Evolutionary conservation across 495 filamentous ascomycete species (phyloP).

Genomic region (Aspergillus cavernicola): DNA sequence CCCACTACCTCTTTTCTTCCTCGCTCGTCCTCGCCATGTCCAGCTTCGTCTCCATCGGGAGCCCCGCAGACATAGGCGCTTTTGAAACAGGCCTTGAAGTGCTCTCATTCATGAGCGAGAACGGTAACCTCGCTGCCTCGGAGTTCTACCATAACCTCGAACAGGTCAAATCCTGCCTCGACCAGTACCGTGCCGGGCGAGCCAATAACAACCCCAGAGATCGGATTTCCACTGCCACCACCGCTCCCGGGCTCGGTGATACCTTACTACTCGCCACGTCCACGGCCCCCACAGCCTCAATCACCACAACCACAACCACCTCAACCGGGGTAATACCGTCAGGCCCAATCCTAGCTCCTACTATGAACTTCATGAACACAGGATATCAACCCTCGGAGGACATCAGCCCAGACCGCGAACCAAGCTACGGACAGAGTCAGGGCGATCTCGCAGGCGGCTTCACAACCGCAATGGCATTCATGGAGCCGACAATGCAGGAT

Average conservation of each 20-base stretch:
- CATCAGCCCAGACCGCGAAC: background rate
- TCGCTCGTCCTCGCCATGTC: constrained; percentile 42
- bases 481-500: constrained; percentile 46
- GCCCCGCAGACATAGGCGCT: constrained; percentile 28
- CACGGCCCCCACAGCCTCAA: background rate
- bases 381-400: no score
- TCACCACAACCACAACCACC: background rate
- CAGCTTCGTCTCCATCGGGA: constrained; percentile 38
- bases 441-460: constrained; percentile 22
- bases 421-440: background rate
- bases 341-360: background rate
- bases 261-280: background rate
- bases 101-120: constrained; percentile 38
- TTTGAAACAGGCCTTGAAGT: constrained; percentile 42
- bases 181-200: constrained; percentile 20
- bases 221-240: background rate
- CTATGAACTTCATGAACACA: background rate
- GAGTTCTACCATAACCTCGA: constrained; percentile 40
- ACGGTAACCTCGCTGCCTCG: constrained; percentile 39
- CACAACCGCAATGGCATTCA: constrained; percentile 43
- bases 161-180: constrained; percentile 34
- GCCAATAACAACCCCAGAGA: background rate
- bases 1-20: constrained; percentile 45
- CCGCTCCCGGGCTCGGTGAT: background rate
- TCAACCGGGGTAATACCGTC: background rate